These are phyloP conservation scores for Crucihimalaya himalaica DNA, from an alignment of 345 rosid species.

Conservation along the genomic window DNA sequence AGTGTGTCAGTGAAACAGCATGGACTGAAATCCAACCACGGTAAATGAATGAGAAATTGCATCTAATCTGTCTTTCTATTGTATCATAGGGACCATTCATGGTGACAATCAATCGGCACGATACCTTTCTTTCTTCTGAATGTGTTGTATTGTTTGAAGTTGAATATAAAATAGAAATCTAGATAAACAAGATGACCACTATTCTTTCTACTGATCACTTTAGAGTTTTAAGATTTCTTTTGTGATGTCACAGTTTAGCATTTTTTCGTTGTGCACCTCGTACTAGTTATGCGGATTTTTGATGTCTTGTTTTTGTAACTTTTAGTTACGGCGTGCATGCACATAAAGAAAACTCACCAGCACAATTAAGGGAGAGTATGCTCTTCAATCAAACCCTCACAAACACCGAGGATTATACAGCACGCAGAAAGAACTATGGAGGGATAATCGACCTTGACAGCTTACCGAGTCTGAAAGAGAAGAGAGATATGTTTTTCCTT, in stretches of 20 bases:
- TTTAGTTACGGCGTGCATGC: slow-evolving; percentile 44
- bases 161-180: slow-evolving; percentile 17
- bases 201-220: not conserved
- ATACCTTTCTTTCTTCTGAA: slow-evolving; percentile 17
- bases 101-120: not conserved
- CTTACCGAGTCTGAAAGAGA: slow-evolving; percentile 77
- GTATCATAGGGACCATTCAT: slow-evolving; percentile 4
- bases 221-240: not conserved
- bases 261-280: slow-evolving; percentile 8
- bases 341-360: slow-evolving; percentile 44
- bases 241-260: slow-evolving; percentile 12
- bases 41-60: slow-evolving; percentile 45
- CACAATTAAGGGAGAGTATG: slow-evolving; percentile 47
- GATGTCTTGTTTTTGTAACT: slow-evolving; percentile 37
- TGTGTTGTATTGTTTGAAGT: not conserved
- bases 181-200: slow-evolving; percentile 19
- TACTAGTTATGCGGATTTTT: slow-evolving; percentile 25
- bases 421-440: slow-evolving; percentile 59
- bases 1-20: slow-evolving; percentile 42
- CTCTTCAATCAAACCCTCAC: slow-evolving; percentile 49
- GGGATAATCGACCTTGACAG: slow-evolving; percentile 70
- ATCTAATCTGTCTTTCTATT: slow-evolving; percentile 12
- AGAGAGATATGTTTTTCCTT: slow-evolving; percentile 79
- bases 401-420: slow-evolving; percentile 48
- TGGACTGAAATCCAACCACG: slow-evolving; percentile 50